A percentile compares a stretch with the other conserved stretches of the same genome.
These are phyloP conservation scores for Aspergillus coremiiformis DNA, from an alignment of 495 filamentous ascomycete genomes.

Conservation along the genomic window DNA sequence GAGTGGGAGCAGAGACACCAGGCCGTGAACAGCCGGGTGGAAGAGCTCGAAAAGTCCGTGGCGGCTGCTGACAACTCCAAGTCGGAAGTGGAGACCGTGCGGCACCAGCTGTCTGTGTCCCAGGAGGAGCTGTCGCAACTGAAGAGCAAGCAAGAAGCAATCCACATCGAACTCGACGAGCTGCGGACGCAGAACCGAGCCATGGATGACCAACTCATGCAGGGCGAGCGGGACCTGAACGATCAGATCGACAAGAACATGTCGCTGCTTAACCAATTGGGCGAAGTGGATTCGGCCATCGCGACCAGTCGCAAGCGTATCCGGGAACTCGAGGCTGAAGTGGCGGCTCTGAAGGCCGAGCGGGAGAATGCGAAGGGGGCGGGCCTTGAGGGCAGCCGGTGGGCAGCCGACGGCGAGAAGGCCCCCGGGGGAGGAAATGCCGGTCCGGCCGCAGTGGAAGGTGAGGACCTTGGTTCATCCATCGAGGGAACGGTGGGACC, in stretches of 20 bases:
- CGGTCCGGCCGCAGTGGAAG: slow-evolving; percentile 39
- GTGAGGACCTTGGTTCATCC: slow-evolving; percentile 48
- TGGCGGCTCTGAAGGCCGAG: slow-evolving; percentile 33
- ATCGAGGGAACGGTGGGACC: slow-evolving; percentile 49
- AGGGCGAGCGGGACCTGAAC: slow-evolving; percentile 34
- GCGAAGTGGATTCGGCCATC: slow-evolving; percentile 34
- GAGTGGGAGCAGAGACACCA: slow-evolving; percentile 30
- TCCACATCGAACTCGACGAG: slow-evolving; percentile 28
- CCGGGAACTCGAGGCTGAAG: slow-evolving; percentile 41
- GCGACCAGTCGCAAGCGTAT: slow-evolving; percentile 34
- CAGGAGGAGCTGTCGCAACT: slow-evolving; percentile 29
- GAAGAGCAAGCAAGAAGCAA: slow-evolving; percentile 26
- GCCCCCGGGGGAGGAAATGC: slow-evolving; percentile 21
- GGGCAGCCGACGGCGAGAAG: slow-evolving; percentile 33
- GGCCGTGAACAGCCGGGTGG: slow-evolving; percentile 19
- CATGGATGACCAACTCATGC: slow-evolving; percentile 30
- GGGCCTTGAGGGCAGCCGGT: slow-evolving; percentile 35
- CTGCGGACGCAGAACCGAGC: slow-evolving; percentile 23
- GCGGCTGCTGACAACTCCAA: slow-evolving; percentile 22
- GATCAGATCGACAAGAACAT: slow-evolving; percentile 46
- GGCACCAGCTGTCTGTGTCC: slow-evolving; percentile 28
- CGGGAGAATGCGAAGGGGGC: slow-evolving; percentile 19
- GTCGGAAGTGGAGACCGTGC: slow-evolving; percentile 30
- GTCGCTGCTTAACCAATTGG: slow-evolving; percentile 38
- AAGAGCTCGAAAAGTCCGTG: slow-evolving; percentile 32